A percentile compares a stretch with the other conserved stretches of the same genome.
Evolutionary conservation across 2,329 filamentous ascomycete species (phyloP).

Genomic region (Ascochyta viciae-villosae): DNA sequence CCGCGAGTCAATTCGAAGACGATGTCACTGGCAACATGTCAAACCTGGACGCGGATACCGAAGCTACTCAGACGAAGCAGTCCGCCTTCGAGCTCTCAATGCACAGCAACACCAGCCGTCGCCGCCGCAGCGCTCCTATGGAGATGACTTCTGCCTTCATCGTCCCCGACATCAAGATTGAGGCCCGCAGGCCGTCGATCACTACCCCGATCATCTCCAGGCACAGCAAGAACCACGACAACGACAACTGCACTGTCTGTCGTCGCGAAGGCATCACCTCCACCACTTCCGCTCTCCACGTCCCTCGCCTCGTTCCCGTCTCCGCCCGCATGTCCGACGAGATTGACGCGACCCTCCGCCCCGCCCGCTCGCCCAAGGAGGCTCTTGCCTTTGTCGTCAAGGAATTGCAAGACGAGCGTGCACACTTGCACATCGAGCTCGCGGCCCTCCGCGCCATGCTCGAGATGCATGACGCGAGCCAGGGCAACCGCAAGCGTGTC

Average conservation of each 20-base stretch:
- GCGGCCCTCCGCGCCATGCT: conserved; percentile 65
- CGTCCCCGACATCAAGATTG: conserved; percentile 67
- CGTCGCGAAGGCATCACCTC: conserved; percentile 52
- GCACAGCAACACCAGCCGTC: conserved; percentile 58
- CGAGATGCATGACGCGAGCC: conserved; percentile 65
- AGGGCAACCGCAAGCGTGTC: conserved; percentile 70
- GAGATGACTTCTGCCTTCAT: conserved; percentile 72
- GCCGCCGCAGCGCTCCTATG: conserved; percentile 56
- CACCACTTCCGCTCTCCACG: conserved; percentile 41
- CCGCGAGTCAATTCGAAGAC: conserved; percentile 40
- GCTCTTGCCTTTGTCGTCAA: conserved; percentile 87
- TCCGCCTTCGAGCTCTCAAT: conserved; percentile 50
- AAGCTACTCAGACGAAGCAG: conserved; percentile 41
- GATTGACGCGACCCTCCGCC: conserved; percentile 66
- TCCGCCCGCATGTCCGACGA: conserved; percentile 60
- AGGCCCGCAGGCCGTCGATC: conserved; percentile 34
- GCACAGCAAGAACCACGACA: conserved; percentile 56
- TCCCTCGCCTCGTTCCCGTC: conserved; percentile 60
- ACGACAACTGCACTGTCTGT: conserved; percentile 64
- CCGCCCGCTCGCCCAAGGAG: conserved; percentile 69
- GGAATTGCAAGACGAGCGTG: conserved; percentile 78
- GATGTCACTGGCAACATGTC: conserved; percentile 46
- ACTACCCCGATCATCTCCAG: conserved; percentile 29
- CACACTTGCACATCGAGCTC: conserved; percentile 76
- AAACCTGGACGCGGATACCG: conserved; percentile 32